Evolutionary conservation across 208 protist species (phyloP), one percentile per base, ranked within the genome.

Genomic region (Crithidia brevicula): DNA sequence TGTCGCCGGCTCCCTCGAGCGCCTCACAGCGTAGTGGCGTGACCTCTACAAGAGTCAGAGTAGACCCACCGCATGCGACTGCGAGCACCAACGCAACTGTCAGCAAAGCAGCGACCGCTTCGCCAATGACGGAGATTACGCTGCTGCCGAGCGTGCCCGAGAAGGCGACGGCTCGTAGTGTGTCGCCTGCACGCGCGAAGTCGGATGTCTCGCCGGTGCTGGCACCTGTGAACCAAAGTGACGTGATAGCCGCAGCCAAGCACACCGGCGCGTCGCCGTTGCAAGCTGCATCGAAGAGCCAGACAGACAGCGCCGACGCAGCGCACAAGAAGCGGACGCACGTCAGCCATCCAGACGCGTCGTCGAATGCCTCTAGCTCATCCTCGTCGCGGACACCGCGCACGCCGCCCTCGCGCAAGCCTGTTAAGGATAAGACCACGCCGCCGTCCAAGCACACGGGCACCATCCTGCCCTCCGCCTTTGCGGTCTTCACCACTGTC

Each of bases 111-210:
- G 15, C 36, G 10, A 13, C 49, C 4, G 18, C 25, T 9, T 13
- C 22, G 15, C 27, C 22, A 34, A 22, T 28, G 15, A 54, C 20
- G 1, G 27, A 8, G 7, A n/a, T 25, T 10, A 4, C 28, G 8
- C 20, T 60, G 36, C 8, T 60, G 36, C 53, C 53, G n/a, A 20
- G 25, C 15, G 53, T 60, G 53, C 10, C 53, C 9, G 53, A 31
- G 1, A 31, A 33, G 0, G 2, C 31, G 22, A n/a, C 53, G 5
- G 6, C 36, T 20, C 53, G 31, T 20, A 27, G 34, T 7, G 10
- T 7, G 53, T 43, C 36, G 13, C 36, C 53, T 3, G 16, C 36
- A 13, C 36, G 34, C 22, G 22, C 22, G 3, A 11, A 23, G 20
- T 20, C 23, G n/a, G 18, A 38, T 5, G n/a, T 4, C 1, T 57